These are phyloP conservation scores for Schizonepeta tenuifolia DNA, from an alignment of 257 asterid species.

Conservation along the genomic window DNA sequence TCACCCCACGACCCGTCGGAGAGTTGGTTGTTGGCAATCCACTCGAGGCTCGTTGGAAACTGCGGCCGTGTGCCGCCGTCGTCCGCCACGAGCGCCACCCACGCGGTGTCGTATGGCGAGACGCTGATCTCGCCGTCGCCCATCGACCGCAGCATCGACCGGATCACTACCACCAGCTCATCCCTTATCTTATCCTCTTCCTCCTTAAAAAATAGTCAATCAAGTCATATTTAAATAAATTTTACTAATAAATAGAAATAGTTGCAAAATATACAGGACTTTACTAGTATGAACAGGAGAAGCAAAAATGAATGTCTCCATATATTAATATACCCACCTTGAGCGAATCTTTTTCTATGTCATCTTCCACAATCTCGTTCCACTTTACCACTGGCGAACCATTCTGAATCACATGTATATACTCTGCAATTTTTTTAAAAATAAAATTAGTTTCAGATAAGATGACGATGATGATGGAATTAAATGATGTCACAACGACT, in stretches of 20 bases:
- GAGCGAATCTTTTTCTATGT: conserved; percentile 37
- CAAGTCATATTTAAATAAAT: no score
- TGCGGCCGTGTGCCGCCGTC: conserved; percentile 55
- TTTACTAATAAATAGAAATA: no score
- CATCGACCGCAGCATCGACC: conserved; percentile 58
- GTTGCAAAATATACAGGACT: no score
- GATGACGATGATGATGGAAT: neutral
- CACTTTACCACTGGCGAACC: conserved; percentile 59
- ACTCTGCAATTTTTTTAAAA: conserved; percentile 33
- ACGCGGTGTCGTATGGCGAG: conserved; percentile 95
- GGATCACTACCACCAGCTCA: conserved; percentile 33
- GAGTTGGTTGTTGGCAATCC: conserved; percentile 79
- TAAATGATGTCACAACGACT: neutral
- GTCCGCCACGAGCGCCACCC: conserved; percentile 78
- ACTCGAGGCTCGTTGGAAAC: conserved; percentile 66
- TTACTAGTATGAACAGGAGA: neutral
- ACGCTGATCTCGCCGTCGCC: conserved; percentile 77
- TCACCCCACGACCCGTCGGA: conserved; percentile 97
- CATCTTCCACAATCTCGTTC: conserved; percentile 56
- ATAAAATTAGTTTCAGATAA: no score
- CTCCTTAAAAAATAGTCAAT: neutral
- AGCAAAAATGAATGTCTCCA: conserved; percentile 5
- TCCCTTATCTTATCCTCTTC: conserved; percentile 41
- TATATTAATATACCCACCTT: conserved; percentile 43
- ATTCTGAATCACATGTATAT: conserved; percentile 50